phyloP scores from a whole-genome alignment of 148 eudicot species.

The Amaranthus palmeri region DNA sequence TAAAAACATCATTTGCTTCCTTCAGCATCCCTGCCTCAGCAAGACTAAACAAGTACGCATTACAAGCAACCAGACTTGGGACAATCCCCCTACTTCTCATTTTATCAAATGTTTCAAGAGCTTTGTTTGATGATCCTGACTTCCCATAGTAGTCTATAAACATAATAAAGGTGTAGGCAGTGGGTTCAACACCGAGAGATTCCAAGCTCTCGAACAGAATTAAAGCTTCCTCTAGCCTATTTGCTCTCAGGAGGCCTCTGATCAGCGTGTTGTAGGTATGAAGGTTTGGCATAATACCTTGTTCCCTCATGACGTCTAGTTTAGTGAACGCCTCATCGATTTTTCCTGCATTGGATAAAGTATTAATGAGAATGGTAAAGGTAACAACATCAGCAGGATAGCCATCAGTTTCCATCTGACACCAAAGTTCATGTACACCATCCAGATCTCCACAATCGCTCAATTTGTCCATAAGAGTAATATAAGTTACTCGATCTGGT shows the following conservation, averaged over 20 bases:
- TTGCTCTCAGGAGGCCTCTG: constrained; percentile 62
- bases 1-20: constrained; percentile 65
- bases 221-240: constrained; percentile 64
- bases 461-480: constrained; percentile 77
- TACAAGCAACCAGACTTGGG: constrained; percentile 76
- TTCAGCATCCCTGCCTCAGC: constrained; percentile 69
- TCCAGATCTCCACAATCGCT: constrained; percentile 73
- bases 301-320: constrained; percentile 53
- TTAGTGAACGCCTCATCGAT: constrained; percentile 38
- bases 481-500: constrained; percentile 90
- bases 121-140: constrained; percentile 59
- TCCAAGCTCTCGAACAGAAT: constrained; percentile 50
- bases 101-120: constrained; percentile 66
- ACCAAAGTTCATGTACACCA: constrained; percentile 55
- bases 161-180: constrained; percentile 68
- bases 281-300: constrained; percentile 66
- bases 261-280: constrained; percentile 83
- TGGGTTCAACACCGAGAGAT: constrained; percentile 48
- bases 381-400: constrained; percentile 75
- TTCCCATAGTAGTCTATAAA: constrained; percentile 92
- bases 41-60: constrained; percentile 80
- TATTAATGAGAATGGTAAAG: constrained; percentile 66
- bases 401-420: constrained; percentile 81
- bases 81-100: constrained; percentile 74
- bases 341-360: constrained; percentile 68